Evolutionary conservation across 768 basidiomycete species (phyloP), one percentile per base, ranked within the genome.

Genomic region (Russula foetens): DNA sequence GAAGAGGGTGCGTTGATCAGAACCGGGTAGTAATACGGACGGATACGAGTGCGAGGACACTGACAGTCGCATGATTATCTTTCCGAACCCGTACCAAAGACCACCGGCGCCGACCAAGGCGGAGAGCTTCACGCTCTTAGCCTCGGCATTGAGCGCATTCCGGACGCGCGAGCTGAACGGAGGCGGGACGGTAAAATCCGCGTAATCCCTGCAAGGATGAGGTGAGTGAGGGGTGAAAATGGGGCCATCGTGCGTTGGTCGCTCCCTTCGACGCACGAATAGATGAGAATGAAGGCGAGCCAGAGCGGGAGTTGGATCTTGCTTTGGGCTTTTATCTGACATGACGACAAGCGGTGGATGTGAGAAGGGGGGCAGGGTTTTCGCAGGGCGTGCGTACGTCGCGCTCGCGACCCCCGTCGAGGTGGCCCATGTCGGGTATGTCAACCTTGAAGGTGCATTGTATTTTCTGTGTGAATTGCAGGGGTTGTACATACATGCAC

Each of bases 81-180:
- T 86, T 15, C 94, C 94, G 71, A 94, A 94, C 4, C 86, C 88
- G 71, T 97, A 98, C 94, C 95, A 98, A 67, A 84, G 74, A 2
- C 92, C 90, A 2, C 90, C 90, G 12, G 86, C 85, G 8, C 94
- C 95, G 9, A 96, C 92, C 8, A 95, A 82, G 46, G 79, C 81
- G 11, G 90, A 83, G 7, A 98, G 78, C 62, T 83, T 85, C 55
- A 98, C 94, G 65, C 88, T 91, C 23, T 83, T 81, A 11, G 95
- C 79, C 56, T 96, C 93, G 21, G 95, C 94, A 67, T 86, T 91
- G 54, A 98, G 78, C 1, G 94, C 95, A 64, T 92, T 90, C 52
- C 84, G 77, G 2, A 97, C 92, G 66, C 85, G 83, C 26, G 79
- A 74, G 12, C 81, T 81, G 73, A 92, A 96, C 0, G 93, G 80